Evolutionary conservation across 345 rosid genomes (phyloP).

Genomic region (Eucalyptus tenuipes): DNA sequence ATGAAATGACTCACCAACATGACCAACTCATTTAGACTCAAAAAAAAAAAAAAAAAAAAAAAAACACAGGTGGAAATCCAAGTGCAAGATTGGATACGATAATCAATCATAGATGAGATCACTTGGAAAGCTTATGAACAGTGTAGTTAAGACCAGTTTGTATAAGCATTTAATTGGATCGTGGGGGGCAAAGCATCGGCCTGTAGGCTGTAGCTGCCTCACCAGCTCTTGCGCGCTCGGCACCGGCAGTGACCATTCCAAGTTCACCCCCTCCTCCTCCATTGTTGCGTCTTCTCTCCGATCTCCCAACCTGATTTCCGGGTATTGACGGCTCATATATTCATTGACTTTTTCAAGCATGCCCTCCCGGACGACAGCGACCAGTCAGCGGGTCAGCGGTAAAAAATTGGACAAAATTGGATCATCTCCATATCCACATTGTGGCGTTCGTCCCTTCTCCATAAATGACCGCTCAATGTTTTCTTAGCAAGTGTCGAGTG

Average conservation of each 20-base stretch:
- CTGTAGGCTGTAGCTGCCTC: background rate
- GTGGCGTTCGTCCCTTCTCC: background rate
- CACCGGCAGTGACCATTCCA: slow-evolving; percentile 12
- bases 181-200: background rate
- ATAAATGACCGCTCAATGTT: background rate
- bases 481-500: background rate
- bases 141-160: background rate
- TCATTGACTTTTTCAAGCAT: background rate
- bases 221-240: slow-evolving; percentile 16
- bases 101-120: background rate
- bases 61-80: background rate
- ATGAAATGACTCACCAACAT: background rate
- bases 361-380: background rate
- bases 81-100: background rate
- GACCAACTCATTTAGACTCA: background rate
- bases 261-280: background rate
- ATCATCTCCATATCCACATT: background rate
- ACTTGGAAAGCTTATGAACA: background rate
- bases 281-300: background rate
- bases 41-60: background rate
- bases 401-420: background rate
- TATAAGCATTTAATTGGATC: background rate
- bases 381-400: background rate
- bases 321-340: background rate
- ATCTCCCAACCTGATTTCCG: background rate